A percentile compares a stretch with the other conserved stretches of the same genome.
phyloP scores from a whole-genome alignment of 2,329 filamentous ascomycete genomes.

The Calcarisporium arbuscula region DNA sequence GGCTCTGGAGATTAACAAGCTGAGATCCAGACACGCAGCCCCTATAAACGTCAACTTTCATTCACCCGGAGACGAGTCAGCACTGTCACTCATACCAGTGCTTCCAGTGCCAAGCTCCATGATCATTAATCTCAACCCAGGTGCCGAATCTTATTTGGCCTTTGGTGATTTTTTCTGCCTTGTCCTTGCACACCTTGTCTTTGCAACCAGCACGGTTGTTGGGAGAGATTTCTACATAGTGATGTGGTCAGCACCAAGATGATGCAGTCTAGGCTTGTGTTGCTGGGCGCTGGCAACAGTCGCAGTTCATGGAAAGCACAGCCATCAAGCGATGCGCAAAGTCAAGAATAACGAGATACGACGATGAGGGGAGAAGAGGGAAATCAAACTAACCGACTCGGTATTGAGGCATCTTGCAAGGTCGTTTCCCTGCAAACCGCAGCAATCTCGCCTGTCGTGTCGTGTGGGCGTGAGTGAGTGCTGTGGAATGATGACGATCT shows the following conservation, averaged over 20 bases:
- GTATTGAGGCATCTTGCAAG: conserved; percentile 40
- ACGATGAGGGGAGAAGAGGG: background rate
- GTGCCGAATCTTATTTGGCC: conserved; percentile 72
- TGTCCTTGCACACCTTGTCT: conserved; percentile 66
- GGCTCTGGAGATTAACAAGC: conserved; percentile 57
- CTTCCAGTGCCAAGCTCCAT: conserved; percentile 68
- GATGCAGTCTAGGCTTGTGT: background rate
- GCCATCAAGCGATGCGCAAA: background rate
- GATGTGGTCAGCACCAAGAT: conserved; percentile 10
- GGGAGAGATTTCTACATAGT: conserved; percentile 58
- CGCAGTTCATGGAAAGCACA: too few species aligned
- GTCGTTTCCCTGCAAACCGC: too few species aligned
- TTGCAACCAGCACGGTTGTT: conserved; percentile 70
- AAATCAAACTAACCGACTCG: conserved; percentile 35
- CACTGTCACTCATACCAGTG: conserved; percentile 62
- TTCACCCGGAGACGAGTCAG: background rate
- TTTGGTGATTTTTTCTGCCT: conserved; percentile 65
- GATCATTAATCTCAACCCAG: conserved; percentile 58
- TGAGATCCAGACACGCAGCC: conserved; percentile 79
- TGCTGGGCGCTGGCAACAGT: background rate
- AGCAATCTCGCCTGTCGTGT: too few species aligned
- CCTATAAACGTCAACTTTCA: conserved; percentile 57
- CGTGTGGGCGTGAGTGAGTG: too few species aligned
- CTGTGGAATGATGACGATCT: too few species aligned
- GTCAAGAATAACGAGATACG: background rate